Conservation (phyloP, 2,329 filamentous ascomycete genomes). For the Fusarium sp. region DNA sequence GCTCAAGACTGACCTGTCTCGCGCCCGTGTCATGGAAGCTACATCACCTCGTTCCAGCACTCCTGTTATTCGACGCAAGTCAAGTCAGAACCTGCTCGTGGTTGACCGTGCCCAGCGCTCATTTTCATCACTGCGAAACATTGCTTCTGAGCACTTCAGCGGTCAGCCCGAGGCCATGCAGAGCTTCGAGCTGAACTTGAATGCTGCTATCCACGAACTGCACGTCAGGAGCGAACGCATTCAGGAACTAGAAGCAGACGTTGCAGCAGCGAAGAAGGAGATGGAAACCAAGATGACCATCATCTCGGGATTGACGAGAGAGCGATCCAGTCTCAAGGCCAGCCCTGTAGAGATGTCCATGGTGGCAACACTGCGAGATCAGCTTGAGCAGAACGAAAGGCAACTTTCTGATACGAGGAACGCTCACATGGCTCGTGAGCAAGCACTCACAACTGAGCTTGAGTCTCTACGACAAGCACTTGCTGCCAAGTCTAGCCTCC, state of each 20-base stretch:
- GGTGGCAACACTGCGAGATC: slow-evolving; percentile 85
- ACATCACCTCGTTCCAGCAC: slow-evolving; percentile 72
- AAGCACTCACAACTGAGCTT: slow-evolving; percentile 77
- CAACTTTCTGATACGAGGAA: slow-evolving; percentile 80
- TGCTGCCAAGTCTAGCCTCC: slow-evolving; percentile 36
- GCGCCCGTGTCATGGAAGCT: slow-evolving; percentile 71
- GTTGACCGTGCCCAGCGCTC: slow-evolving; percentile 93
- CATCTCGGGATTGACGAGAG: slow-evolving; percentile 91
- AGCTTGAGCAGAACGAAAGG: slow-evolving; percentile 86
- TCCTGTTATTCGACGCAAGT: slow-evolving; percentile 91
- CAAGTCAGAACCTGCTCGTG: slow-evolving; percentile 86
- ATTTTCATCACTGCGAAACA: slow-evolving; percentile 87
- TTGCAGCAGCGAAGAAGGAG: slow-evolving; percentile 86
- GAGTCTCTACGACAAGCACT: slow-evolving; percentile 71
- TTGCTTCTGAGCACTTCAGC: slow-evolving; percentile 88
- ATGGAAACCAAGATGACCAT: slow-evolving; percentile 98
- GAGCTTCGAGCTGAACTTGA: slow-evolving; percentile 91
- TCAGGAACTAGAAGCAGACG: slow-evolving; percentile 86
- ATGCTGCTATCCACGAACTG: slow-evolving; percentile 91
- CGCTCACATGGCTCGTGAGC: slow-evolving; percentile 77
- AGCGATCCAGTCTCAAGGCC: slow-evolving; percentile 86
- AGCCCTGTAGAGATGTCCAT: slow-evolving; percentile 92
- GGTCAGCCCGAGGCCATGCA: slow-evolving; percentile 84
- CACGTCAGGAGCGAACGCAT: slow-evolving; percentile 88
- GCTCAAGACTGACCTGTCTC: slow-evolving; percentile 86